Evolutionary conservation across 75 land plant species (phyloP).

Genomic region (Pseudotsuga menziesii): DNA sequence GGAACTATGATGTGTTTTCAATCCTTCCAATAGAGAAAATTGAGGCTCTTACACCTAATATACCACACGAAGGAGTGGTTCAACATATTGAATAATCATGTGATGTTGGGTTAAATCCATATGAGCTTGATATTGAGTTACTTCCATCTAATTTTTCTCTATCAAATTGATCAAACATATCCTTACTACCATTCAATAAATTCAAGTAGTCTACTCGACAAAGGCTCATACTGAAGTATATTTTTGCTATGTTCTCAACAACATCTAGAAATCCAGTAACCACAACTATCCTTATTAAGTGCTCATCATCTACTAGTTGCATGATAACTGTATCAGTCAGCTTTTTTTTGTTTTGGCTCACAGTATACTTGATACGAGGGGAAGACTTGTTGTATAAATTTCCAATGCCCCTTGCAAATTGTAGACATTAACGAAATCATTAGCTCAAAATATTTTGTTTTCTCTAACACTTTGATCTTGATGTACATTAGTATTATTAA

Average conservation of each 20-base stretch:
- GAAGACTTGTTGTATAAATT: not conserved
- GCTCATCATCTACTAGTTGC: not conserved
- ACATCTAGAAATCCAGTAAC: not conserved
- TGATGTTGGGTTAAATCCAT: not conserved
- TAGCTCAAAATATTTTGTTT: not conserved
- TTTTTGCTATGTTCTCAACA: not conserved
- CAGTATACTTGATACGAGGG: not conserved
- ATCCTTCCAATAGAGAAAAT: not conserved
- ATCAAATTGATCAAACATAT: not conserved
- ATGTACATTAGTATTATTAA: not conserved
- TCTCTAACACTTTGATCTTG: not conserved
- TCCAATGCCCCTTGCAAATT: not conserved
- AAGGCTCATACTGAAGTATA: not conserved
- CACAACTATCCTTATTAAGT: not conserved
- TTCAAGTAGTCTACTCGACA: not conserved
- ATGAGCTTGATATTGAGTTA: not conserved
- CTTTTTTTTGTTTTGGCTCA: not conserved
- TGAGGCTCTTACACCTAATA: not conserved
- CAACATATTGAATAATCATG: not conserved
- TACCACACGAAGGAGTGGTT: not conserved
- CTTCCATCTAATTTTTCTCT: not conserved
- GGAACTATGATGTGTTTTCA: not conserved
- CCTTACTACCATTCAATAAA: not conserved
- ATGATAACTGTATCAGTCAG: not conserved
- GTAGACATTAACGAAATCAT: not conserved